A percentile compares a stretch with the other conserved stretches of the same genome.
Evolutionary conservation across 352 stramenopile genomes (phyloP).

Genomic region (Phytophthora pini): DNA sequence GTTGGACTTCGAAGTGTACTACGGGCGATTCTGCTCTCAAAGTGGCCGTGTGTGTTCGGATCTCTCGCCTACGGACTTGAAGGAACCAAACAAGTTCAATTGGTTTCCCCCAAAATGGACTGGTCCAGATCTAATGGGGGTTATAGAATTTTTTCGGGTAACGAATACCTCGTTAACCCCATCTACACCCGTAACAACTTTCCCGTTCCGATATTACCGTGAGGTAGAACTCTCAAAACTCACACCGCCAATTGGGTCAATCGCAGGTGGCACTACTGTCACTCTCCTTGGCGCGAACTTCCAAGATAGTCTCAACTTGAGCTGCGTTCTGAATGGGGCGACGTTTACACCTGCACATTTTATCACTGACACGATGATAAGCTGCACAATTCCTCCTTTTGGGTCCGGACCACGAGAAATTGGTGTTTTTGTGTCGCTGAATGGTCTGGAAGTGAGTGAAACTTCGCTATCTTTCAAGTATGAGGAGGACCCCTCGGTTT

Average conservation of each 20-base stretch:
- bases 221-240: constrained; percentile 33
- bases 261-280: constrained; percentile 38
- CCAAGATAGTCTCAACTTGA: constrained; percentile 30
- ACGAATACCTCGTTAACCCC: background rate
- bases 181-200: constrained; percentile 12
- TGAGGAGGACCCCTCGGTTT: constrained; percentile 36
- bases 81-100: constrained; percentile 9
- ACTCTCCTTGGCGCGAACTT: constrained; percentile 45
- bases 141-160: constrained; percentile 34
- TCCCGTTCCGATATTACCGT: constrained; percentile 44
- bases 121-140: constrained; percentile 15
- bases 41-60: constrained; percentile 30
- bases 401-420: constrained; percentile 17
- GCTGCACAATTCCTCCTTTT: constrained; percentile 33
- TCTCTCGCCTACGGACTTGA: background rate
- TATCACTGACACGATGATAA: constrained; percentile 38
- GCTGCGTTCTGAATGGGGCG: constrained; percentile 41
- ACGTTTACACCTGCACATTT: constrained; percentile 33
- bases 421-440: constrained; percentile 39
- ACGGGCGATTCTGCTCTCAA: constrained; percentile 34
- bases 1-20: constrained; percentile 7
- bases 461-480: constrained; percentile 34
- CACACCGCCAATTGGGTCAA: constrained; percentile 28
- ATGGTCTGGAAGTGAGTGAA: constrained; percentile 41
- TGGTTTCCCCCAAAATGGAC: constrained; percentile 36